Conservation (phyloP, 2,329 filamentous ascomycete genomes). For the Botryotinia globosa region DNA sequence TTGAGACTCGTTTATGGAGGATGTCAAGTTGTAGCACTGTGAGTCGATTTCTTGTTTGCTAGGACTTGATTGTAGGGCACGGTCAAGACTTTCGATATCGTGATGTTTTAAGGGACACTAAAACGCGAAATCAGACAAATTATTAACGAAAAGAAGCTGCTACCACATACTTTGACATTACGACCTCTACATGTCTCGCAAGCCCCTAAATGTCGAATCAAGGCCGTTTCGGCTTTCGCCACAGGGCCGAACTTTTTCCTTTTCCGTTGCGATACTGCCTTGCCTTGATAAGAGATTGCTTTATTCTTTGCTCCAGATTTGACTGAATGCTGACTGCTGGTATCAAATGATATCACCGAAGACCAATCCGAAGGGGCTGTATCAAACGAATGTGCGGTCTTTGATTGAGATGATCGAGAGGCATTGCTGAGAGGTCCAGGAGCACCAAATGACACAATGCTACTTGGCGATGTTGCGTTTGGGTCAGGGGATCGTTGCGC, state of each 20-base stretch:
- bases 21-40: background rate
- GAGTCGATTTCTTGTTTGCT: conserved; percentile 1
- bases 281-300: conserved; percentile 31
- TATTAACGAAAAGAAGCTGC: conserved; percentile 19
- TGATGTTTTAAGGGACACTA: conserved; percentile 37
- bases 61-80: conserved; percentile 16
- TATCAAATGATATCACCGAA: conserved; percentile 34
- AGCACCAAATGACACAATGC: conserved; percentile 23
- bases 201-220: conserved; percentile 33
- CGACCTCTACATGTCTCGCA: conserved; percentile 30
- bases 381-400: conserved; percentile 24
- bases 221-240: conserved; percentile 33
- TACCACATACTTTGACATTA: conserved; percentile 24
- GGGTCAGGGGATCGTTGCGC: conserved; percentile 24
- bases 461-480: conserved; percentile 20
- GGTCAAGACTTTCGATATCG: conserved; percentile 33
- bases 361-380: conserved; percentile 29
- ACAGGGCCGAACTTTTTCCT: conserved; percentile 29
- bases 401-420: conserved; percentile 29
- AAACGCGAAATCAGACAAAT: background rate
- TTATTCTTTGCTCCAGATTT: conserved; percentile 20
- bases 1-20: conserved; percentile 21
- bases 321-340: conserved; percentile 26
- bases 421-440: conserved; percentile 24
- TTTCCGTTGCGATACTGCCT: conserved; percentile 26